Evolutionary conservation across 2,329 filamentous ascomycete species (phyloP).

Genomic region (Trichophaea hybrida): DNA sequence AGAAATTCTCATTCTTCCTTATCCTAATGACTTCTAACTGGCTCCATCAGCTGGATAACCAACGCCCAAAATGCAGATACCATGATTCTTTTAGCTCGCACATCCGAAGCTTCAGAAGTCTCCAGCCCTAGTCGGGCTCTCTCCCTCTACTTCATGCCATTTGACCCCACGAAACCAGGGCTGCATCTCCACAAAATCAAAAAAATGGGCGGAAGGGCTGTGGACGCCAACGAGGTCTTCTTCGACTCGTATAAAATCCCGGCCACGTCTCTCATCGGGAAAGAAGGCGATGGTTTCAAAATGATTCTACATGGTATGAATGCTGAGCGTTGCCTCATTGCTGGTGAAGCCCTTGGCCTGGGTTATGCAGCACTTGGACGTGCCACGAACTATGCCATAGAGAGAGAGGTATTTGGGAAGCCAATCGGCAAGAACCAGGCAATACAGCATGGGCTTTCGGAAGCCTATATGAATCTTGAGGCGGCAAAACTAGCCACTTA

Average conservation of each 20-base stretch:
- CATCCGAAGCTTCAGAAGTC: conserved; percentile 52
- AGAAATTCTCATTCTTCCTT: background rate
- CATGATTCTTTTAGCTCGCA: conserved; percentile 71
- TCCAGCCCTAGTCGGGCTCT: conserved; percentile 59
- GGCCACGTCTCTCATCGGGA: conserved; percentile 49
- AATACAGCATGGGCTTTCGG: conserved; percentile 50
- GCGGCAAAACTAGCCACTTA: conserved; percentile 51
- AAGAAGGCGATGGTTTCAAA: conserved; percentile 63
- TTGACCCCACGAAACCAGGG: conserved; percentile 46
- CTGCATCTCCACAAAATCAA: conserved; percentile 57
- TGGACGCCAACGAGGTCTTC: conserved; percentile 79
- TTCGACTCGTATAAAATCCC: conserved; percentile 65
- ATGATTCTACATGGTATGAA: conserved; percentile 69
- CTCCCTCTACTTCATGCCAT: conserved; percentile 66
- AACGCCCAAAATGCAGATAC: conserved; percentile 68
- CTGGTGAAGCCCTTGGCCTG: conserved; percentile 64
- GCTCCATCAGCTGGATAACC: conserved; percentile 51
- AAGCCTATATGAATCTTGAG: conserved; percentile 51
- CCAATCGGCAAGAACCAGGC: conserved; percentile 53
- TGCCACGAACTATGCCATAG: conserved; percentile 51
- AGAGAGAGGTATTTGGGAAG: conserved; percentile 50
- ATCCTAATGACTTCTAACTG: background rate
- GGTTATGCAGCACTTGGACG: conserved; percentile 56
- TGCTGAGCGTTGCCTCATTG: conserved; percentile 59
- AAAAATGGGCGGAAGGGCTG: conserved; percentile 72